Conservation (phyloP, 108 stramenopile species). For the Fistulifera pelliculosa region DNA sequence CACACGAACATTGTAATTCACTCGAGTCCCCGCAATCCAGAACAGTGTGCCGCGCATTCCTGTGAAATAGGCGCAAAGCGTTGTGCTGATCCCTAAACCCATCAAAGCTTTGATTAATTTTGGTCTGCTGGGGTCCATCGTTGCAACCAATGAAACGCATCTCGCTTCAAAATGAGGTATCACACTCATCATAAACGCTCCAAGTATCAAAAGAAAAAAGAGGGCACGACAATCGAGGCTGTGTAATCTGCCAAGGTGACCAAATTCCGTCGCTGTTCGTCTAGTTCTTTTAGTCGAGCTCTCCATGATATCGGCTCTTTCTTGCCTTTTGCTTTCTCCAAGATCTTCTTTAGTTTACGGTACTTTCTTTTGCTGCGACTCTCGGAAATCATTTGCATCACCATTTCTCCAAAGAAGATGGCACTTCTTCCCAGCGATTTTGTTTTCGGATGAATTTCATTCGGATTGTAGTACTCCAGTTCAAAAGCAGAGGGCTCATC, state of each 20-base stretch:
- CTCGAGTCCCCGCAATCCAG: slow-evolving; percentile 75
- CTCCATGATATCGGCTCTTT: not conserved
- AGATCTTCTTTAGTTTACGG: not conserved
- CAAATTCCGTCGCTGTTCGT: slow-evolving; percentile 66
- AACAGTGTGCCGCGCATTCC: slow-evolving; percentile 73
- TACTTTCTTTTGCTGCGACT: not conserved
- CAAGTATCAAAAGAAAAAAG: slow-evolving; percentile 64
- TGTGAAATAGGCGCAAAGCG: slow-evolving; percentile 65
- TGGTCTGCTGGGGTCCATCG: slow-evolving; percentile 20
- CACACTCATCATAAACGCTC: slow-evolving; percentile 65
- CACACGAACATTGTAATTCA: slow-evolving; percentile 68
- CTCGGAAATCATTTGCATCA: not conserved
- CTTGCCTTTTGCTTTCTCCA: not conserved
- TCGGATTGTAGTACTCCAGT: too few species aligned
- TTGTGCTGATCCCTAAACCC: slow-evolving; percentile 47
- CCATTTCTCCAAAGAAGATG: not conserved
- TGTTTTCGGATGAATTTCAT: slow-evolving; percentile 10
- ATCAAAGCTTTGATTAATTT: slow-evolving; percentile 40
- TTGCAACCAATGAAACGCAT: slow-evolving; percentile 67
- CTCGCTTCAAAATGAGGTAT: slow-evolving; percentile 65
- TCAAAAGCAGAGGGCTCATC: too few species aligned
- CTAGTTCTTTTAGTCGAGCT: slow-evolving; percentile 16
- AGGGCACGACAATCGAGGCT: slow-evolving; percentile 48
- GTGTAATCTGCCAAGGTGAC: slow-evolving; percentile 70
- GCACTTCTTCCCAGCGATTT: slow-evolving; percentile 1